Evolutionary conservation across 495 filamentous ascomycete genomes (phyloP), one percentile per base, ranked within the genome.

Genomic region (Trichodelitschia bisporula): DNA sequence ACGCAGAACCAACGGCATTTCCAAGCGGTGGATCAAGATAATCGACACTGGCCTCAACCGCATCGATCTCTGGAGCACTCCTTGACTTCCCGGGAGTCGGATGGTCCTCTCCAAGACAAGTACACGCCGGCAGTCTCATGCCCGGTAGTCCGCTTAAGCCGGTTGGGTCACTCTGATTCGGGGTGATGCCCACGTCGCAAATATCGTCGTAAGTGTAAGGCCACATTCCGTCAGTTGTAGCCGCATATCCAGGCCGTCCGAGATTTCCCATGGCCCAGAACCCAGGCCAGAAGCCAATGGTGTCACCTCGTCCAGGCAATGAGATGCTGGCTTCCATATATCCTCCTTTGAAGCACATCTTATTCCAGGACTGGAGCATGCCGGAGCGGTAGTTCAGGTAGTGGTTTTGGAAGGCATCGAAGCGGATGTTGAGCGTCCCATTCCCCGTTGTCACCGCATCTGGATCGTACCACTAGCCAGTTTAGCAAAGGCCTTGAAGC

Each of bases 311-410:
- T 13, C 75, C 75, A 3, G 75, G 75, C 5, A 80, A 54, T 1
- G 76, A 83, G 19, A 76, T 62, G 39, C 69, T 75, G 9, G 74
- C 75, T 51, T 82, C 74, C n/a, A 80, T 47, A 23, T 69, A 57
- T 10, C 75, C 75, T 12, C 75, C 75, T 29, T 69, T 75, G 47
- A 78, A 76, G 45, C 75, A 79, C 26, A 79, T 36, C 41, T 78
- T 66, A 46, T 80, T 82, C 75, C 75, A 82, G 16, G 66, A 75
- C 37, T 80, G 73, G 5, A 80, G 36, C 75, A 80, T 82, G n/a
- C 69, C 75, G 11, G 75, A 82, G 19, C 74, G 60, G 40, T 72
- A 82, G 35, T 71, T 56, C 6, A 79, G 45, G 20, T 59, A 60
- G 45, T 79, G 74, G 36, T 66, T 80, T 32, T 61, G 45, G 45